phyloP scores from a whole-genome alignment of 169 alveolate species.

The Plasmodium gallinaceum region DNA sequence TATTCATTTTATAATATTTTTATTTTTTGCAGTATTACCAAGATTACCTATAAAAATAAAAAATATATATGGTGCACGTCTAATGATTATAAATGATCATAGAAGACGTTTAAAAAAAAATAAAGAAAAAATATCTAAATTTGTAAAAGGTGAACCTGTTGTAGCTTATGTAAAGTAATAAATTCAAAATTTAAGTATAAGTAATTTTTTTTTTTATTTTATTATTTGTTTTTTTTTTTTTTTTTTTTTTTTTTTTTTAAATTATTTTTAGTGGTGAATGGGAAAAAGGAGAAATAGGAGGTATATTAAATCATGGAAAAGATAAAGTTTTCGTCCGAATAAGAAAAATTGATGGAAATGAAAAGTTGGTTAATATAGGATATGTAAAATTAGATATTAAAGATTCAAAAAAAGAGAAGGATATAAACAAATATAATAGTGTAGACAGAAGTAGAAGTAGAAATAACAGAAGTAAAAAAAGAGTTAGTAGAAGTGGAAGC shows the following conservation, averaged over 20 bases:
- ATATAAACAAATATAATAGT: conserved; percentile 11
- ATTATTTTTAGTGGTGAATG: conserved; percentile 82
- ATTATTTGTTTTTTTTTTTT: no score
- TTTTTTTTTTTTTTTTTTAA: conserved; percentile 1
- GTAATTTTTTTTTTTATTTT: no score
- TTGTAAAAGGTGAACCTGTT: conserved; percentile 66
- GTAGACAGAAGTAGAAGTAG: conserved; percentile 47
- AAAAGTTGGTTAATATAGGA: conserved; percentile 82
- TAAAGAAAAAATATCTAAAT: conserved; percentile 45
- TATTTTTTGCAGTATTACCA: conserved; percentile 80
- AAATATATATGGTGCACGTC: conserved; percentile 79
- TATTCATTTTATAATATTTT: not conserved
- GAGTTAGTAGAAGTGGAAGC: conserved; percentile 16
- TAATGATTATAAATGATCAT: conserved; percentile 55
- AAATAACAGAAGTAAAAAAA: conserved; percentile 13
- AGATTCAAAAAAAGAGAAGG: conserved; percentile 49
- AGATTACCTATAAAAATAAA: conserved; percentile 84
- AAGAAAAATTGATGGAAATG: conserved; percentile 77
- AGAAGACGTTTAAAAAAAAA: conserved; percentile 51
- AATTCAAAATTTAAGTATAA: not conserved
- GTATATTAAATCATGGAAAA: conserved; percentile 77
- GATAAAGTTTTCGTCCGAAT: conserved; percentile 80
- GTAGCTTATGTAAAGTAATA: conserved; percentile 69
- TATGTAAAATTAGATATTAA: conserved; percentile 75
- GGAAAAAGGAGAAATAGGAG: conserved; percentile 83